Evolutionary conservation across 371 early-diverging fungal species (phyloP), one percentile per base, ranked within the genome.

Genomic region (Mortierella sp.): DNA sequence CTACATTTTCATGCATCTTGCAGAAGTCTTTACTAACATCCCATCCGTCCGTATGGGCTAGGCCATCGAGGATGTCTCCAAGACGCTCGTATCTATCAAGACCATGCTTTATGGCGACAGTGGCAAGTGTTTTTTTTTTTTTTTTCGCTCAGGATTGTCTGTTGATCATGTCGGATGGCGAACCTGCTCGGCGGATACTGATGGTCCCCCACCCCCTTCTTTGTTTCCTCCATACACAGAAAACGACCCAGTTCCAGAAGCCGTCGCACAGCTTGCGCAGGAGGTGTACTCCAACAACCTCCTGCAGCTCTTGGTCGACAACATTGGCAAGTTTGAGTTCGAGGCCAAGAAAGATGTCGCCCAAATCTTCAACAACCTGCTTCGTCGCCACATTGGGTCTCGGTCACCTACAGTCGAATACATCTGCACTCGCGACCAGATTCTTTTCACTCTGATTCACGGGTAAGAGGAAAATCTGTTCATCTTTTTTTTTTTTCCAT

Each of bases 321-420:
- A 96, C 81, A 93, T 98, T 55, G 83, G 86, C 18, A 88, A 90
- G 66, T 90, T 98, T 47, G 97, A 97, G 73, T 98, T 98, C 82
- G 99, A 98, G 94, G 96, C 96, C 55, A 94, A 95, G 74, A 98
- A 98, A 83, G 98, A 98, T 78, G 96, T 96, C 18, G 92, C 96
- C 67, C 94, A 95, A 74, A 95, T 98, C 65, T 97, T 97, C 83
- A 96, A 95, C 80, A 96, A 95, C 69, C 86, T 98, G 59, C 84
- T 98, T 58, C 89, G 97, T 67, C 87, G 99, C 78, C 95, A 95
- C 72, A 93, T 97, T 69, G 97, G 97, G 27, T 86, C 96, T 9
- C 89, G 98, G 49, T 92, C 91, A 78, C 99, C 99, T 4, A 98
- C 97, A 0, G 94, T 96, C 34, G 99, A 98, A 68, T 95, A 97